phyloP scores from a whole-genome alignment of 768 basidiomycete species.

The Tremella mesenterica region DNA sequence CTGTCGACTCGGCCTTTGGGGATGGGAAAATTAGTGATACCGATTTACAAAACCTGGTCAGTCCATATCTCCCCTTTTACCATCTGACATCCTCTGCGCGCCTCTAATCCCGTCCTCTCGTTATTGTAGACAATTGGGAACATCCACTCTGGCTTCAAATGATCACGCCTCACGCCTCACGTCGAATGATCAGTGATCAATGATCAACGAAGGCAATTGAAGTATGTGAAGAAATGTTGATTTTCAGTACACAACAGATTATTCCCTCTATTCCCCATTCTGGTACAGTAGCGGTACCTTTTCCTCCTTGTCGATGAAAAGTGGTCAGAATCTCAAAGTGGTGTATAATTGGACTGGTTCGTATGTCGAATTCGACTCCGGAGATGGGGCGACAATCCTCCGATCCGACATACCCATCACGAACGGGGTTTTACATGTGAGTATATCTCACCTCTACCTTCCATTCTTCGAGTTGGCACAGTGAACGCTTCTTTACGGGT shows the following conservation, averaged over 20 bases:
- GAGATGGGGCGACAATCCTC: slow-evolving; percentile 20
- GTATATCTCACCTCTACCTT: slow-evolving; percentile 3
- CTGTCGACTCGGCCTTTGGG: slow-evolving; percentile 26
- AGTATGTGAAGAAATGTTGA: too few species aligned
- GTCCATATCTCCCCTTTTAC: neutral
- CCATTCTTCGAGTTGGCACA: neutral
- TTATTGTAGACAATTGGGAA: neutral
- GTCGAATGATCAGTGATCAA: neutral
- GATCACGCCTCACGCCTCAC: neutral
- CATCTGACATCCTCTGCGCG: neutral
- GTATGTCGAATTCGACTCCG: slow-evolving; percentile 8
- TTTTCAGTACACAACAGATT: slow-evolving; percentile 26
- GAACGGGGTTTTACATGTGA: slow-evolving; percentile 39
- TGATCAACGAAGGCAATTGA: too few species aligned
- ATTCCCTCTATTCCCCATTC: slow-evolving; percentile 22
- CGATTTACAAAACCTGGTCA: neutral
- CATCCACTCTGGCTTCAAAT: neutral
- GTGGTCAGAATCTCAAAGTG: slow-evolving; percentile 13
- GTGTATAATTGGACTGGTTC: slow-evolving; percentile 6
- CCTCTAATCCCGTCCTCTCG: neutral
- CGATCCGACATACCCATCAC: slow-evolving; percentile 26
- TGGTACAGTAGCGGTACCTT: slow-evolving; percentile 13
- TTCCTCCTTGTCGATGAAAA: slow-evolving; percentile 11
- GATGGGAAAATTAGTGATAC: neutral
- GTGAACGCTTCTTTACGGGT: neutral